A percentile compares a stretch with the other conserved stretches of the same genome.
phyloP scores from a whole-genome alignment of 73 alveolate species.

The Paramecium octaurelia region DNA sequence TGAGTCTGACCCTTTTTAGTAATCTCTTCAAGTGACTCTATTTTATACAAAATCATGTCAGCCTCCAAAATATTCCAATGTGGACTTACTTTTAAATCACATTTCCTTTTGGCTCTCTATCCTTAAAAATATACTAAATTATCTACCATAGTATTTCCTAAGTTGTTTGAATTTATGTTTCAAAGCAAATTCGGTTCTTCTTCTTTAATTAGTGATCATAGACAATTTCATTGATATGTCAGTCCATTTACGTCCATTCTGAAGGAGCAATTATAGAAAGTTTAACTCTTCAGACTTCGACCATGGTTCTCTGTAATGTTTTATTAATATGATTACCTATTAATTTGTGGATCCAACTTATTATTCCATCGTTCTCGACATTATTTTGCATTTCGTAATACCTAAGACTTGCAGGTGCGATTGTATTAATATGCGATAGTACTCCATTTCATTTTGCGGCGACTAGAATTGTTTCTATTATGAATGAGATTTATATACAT shows the following conservation, averaged over 20 bases:
- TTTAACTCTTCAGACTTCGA: conserved; percentile 9
- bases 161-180: not conserved
- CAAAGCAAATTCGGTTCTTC: conserved; percentile 26
- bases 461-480: not conserved
- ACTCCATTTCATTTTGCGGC: conserved; percentile 20
- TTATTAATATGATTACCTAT: not conserved
- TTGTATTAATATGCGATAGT: not conserved
- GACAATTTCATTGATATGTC: conserved; percentile 11
- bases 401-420: not conserved
- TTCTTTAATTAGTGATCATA: not conserved
- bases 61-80: not conserved
- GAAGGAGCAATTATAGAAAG: conserved; percentile 19
- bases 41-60: not conserved
- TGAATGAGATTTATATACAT: not conserved
- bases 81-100: not conserved
- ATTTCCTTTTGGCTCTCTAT: not conserved
- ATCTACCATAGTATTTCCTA: not conserved
- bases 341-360: conserved; percentile 81
- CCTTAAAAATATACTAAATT: not conserved
- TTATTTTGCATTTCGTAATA: conserved; percentile 61
- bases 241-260: conserved; percentile 34
- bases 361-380: conserved; percentile 93
- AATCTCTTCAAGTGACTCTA: not conserved
- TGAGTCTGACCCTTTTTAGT: not conserved
- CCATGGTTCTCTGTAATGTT: not conserved